Evolutionary conservation across 257 asterid genomes (phyloP), one percentile per base, ranked within the genome.

Genomic region (Nyctanthes arbortristis): DNA sequence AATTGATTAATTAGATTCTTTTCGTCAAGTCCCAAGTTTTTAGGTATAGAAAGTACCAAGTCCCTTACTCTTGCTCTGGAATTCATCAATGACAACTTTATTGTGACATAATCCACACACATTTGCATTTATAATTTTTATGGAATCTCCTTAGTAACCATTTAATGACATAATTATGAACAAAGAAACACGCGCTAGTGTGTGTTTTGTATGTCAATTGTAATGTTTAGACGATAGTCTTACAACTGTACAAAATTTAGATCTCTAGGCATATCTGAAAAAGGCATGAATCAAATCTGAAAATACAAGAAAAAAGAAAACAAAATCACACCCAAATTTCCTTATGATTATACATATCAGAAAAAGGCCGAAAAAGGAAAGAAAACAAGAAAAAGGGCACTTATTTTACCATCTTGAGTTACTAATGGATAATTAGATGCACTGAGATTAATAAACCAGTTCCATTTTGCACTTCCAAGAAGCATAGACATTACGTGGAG

Each of bases 351-450:
- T 36, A 5, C 20, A 9, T 13, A 52, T 0, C 34, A 37, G 40
- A 2, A 57, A 33, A 18, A n/a, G n/a, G n/a, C n/a, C n/a, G n/a
- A n/a, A n/a, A n/a, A n/a, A n/a, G n/a, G 25, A 12, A 34, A 24
- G 11, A 0, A 45, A 27, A 47, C 14, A 59, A 31, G 1, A 28
- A 16, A 49, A 30, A 4, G 1, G 27, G 28, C 77, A 91, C 96
- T 92, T 89, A 92, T 96, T 92, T 77, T 92, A 92, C 98, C 98
- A 89, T 92, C 98, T 92, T 92, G 98, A 75, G 98, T 92, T 63
- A 92, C 72, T 40, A 92, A 72, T 69, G 98, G 98, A 74, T 92
- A 92, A 67, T 92, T 96, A 34, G 98, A 87, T 40, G 98, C 96
- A 65, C 96, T 87, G 77, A 92, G 96, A 83, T 92, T 92, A 29